Evolutionary conservation across 108 stramenopile genomes (phyloP), one percentile per base, ranked within the genome.

Genomic region (Cyclostephanos invisitatus): DNA sequence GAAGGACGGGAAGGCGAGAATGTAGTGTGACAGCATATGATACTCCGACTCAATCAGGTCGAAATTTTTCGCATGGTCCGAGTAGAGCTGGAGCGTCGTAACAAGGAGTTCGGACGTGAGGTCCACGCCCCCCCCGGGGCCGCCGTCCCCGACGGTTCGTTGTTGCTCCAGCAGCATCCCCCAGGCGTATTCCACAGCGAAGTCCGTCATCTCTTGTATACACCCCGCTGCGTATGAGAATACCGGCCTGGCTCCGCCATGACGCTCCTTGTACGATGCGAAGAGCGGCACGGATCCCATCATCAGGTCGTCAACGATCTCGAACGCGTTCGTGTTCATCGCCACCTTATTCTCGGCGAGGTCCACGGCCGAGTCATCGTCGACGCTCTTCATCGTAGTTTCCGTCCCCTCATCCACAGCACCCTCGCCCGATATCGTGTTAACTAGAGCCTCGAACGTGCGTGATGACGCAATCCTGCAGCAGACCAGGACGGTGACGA

Each of bases 1-100:
- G 60, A 95, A 92, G 38, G 92, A 86, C 9, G 97, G 94, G 66
- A 95, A 91, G 15, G 92, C 82, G 46, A 93, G 75, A 18, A 97
- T 64, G 59, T 88, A 96, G 42, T 93, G 82, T 0, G 92, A 87
- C 14, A 98, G 81, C 55, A 89, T 83, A 75, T 89, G 75, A 64
- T 87, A 86, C 60, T 79, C 72, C 5, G 85, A 87, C 84, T 98
- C 97, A 32, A 98, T 84, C 42, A 90, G 65, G 27, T 85, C 84
- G 73, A 95, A 98, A 57, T 96, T 98, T 37, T 81, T 74, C 54
- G 95, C 81, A 61, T 98, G 95, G 60, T 95, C 92, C 17, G 95
- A 96, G 71, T 96, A 98, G 28, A 98, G 61, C 44, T 96, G 93
- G 44, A 98, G 83, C 10, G 86, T 87, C 5, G 89, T 79, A 63